Base-by-base conservation (phyloP, 257 asterid genomes). In the Ophiorrhiza pumila region DNA sequence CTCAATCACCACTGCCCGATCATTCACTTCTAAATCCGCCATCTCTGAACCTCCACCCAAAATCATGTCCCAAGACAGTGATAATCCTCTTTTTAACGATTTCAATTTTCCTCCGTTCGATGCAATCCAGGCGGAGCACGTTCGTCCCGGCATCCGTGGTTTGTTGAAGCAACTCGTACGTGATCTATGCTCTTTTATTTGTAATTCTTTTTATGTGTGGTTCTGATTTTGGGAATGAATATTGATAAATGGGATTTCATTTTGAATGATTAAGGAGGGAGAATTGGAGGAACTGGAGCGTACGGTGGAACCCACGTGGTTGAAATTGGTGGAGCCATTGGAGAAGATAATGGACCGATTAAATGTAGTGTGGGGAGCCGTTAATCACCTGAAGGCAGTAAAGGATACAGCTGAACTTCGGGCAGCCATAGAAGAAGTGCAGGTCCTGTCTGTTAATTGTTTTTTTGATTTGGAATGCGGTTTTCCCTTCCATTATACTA, bases 261-360 rank as follows among this genome's bases (percentile, higher is more conserved):
- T n/a, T n/a, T n/a, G n/a, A n/a, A n/a, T n/a, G n/a, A n/a, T n/a
- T n/a, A n/a, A 94, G 99, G 96, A 85, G 17, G 79, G 80, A 73
- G 94, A 95, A 57, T 82, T 95, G 80, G 95, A 80, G 80, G 91
- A 81, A 59, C 81, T 95, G 85, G 99, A 91, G 90, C 88, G 74
- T 76, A 90, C 92, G 25, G 96, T 92, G 81, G 99, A 89, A 80
- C 97, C 99, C 32, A 79, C 92, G 4, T 95, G 99, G 99, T 80
- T 95, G 41, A 95, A 95, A 84, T 86, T 92, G 78, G 99, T 90
- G 89, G 99, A 92, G 87, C 99, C 98, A 62, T 82, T 95, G 78
- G 99, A 95, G 89, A 90, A 81, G 83, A 81, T 95, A 11, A 75
- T 65, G 31, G 99, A 95, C 77, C 77, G 87, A 73, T 71, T 95